These are phyloP conservation scores for Flammula alnicola DNA, from an alignment of 1,284 basidiomycete genomes.

Conservation along the genomic window DNA sequence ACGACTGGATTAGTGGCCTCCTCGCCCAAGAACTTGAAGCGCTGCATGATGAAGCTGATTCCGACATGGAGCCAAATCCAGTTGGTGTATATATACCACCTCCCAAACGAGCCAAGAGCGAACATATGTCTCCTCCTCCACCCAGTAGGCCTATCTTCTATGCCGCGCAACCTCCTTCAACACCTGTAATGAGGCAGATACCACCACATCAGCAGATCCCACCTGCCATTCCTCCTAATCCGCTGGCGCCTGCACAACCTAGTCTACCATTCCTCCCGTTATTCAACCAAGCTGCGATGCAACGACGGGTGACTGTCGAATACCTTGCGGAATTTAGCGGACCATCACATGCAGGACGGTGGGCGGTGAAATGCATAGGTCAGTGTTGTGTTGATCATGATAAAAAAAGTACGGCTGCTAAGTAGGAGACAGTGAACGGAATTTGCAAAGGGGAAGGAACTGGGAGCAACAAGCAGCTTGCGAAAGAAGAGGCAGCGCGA, in stretches of 20 bases:
- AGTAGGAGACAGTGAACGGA: slow-evolving; percentile 59
- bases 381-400: slow-evolving; percentile 30
- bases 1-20: slow-evolving; percentile 62
- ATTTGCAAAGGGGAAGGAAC: slow-evolving; percentile 64
- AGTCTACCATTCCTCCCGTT: slow-evolving; percentile 64
- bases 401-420: slow-evolving; percentile 1
- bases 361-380: slow-evolving; percentile 69
- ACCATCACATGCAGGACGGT: slow-evolving; percentile 66
- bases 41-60: slow-evolving; percentile 17
- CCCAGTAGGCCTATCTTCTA: slow-evolving; percentile 29
- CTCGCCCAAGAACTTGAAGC: slow-evolving; percentile 44
- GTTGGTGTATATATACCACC: slow-evolving; percentile 32
- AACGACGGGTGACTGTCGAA: slow-evolving; percentile 62
- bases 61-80: slow-evolving; percentile 2
- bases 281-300: slow-evolving; percentile 73
- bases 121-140: slow-evolving; percentile 26
- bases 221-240: slow-evolving; percentile 43
- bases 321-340: slow-evolving; percentile 64
- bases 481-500: slow-evolving; percentile 75
- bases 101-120: slow-evolving; percentile 42
- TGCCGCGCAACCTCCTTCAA: slow-evolving; percentile 38
- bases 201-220: slow-evolving; percentile 15
- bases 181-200: slow-evolving; percentile 20
- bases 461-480: slow-evolving; percentile 68
- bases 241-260: slow-evolving; percentile 61